Base-by-base conservation (phyloP, 352 stramenopile species). In the Phytophthora pinifolia region DNA sequence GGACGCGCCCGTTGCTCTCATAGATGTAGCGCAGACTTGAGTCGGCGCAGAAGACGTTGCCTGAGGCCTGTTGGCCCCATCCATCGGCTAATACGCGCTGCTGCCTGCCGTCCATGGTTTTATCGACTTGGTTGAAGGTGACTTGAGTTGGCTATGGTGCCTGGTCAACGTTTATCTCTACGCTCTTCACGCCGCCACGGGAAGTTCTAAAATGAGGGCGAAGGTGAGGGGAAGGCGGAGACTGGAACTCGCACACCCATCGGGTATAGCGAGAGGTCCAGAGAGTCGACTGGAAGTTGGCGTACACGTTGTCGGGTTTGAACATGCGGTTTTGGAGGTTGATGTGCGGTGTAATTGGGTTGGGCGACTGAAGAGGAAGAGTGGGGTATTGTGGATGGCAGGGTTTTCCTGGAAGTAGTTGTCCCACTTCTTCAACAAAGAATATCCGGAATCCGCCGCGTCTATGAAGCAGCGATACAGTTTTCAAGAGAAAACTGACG, bases 21-120 rank as follows among this genome's bases (percentile, higher is more conserved):
- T 92, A 92, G 50, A 92, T 85, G 58, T 79, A 89, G 14, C 79
- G 81, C 35, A 92, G 73, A 68, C 79, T 88, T 54, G 81, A 92
- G 49, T 92, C 81, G 45, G 79, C 81, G 64, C 81, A 92, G 67
- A 92, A 92, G 54, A 92, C 81, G 61, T 65, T 86, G 27, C 81
- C 75, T 4, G 70, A 70, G 25, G 57, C 52, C 54, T 79, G 69
- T 5, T 70, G 47, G 34, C 79, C 81, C 79, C 79, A 92, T 18
- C 81, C 81, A 48, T 92, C 79, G 32, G 81, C 79, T 35, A 91
- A 50, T 2, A 91, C 77, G 36, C 79, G 76, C 63, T 81, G 74
- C 53, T 72, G 65, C 41, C 9, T 58, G 35, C 50, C 52, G 57
- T 64, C 60, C 56, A 70, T 70, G 20, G 5, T 29, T 6, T 46